Evolutionary conservation across 352 stramenopile genomes (phyloP), one percentile per base, ranked within the genome.

Genomic region (Phytophthora hybrid): DNA sequence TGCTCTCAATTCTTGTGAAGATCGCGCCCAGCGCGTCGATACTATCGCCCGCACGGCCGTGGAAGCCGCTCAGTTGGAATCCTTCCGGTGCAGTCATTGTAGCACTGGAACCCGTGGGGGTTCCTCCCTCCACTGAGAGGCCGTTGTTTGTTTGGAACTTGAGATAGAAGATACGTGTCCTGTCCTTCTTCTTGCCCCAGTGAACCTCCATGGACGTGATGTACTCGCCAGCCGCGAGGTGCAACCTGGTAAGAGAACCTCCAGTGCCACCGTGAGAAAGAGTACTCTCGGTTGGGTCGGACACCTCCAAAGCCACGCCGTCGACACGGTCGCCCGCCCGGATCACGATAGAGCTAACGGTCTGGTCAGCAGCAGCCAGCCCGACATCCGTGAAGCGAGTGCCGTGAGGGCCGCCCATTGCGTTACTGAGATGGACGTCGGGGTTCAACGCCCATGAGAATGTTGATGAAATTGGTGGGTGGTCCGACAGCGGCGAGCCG

Each of bases 41-140:
- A 14, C 66, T 77, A 16, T 85, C 69, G 2, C 77, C 70, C 0
- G 66, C 53, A 41, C 80, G 80, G 11, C 80, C 78, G 59, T 87
- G 80, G 73, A 87, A 87, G 19, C 63, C 80, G 51, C 78, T 82
- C 56, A 87, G 73, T 57, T 87, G 78, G 21, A 71, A 87, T 0
- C 78, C 80, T 0, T 63, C 59, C 9, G 80, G 80, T 5, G 80
- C 78, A 18, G 74, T 74, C 67, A 78, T 71, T n/a, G 59, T 76
- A 18, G 68, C 66, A 23, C 73, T 83, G 19, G 71, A 62, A 41
- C 62, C 78, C 4, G 72, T 83, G 47, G 71, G 76, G 14, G 56
- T 66, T n/a, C 75, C 80, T 37, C 39, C 59, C 7, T 70, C 58
- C 0, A 85, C 34, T 1, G 66, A 71, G 11, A 64, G 66, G 4